Evolutionary conservation across 495 filamentous ascomycete genomes (phyloP), one percentile per base, ranked within the genome.

Genomic region (Tuber melanosporum): DNA sequence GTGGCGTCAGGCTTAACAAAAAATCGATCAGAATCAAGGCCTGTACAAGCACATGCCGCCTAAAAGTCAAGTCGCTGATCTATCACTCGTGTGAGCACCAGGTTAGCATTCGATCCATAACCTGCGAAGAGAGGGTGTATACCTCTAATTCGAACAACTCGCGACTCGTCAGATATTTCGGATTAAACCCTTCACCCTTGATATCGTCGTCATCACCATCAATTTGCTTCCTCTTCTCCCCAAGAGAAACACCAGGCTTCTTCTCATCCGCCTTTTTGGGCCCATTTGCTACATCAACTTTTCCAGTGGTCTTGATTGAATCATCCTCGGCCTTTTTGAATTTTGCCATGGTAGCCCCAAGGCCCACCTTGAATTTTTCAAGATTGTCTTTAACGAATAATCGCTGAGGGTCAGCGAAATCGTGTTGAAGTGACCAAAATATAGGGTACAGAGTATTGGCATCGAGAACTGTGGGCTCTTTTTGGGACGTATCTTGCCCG

Each of bases 131-230:
- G 69, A 71, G 66, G 26, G 39, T 45, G 66, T 44, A 82, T 87
- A 93, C 92, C 88, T 99, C 95, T 70, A 98, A 89, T 78, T 95
- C 93, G 85, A 99, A 99, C 5, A 99, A 87, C 83, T 98, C 96
- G 72, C 92, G 88, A 78, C 93, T 96, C 32, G 95, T 99, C 17
- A 99, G 87, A 84, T 98, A 99, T 82, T 98, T 98, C 14, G 95
- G 94, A 81, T 98, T 98, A 86, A 96, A 97, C 39, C 88, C 91
- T 82, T 90, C 92, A 46, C 91, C 88, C 70, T 93, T 87, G 72
- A 87, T 86, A 46, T 89, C 87, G 66, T 87, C 86, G 73, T 90
- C 88, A 71, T 89, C 88, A 0, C 85, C 86, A 69, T 91, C 88
- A 45, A 88, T 88, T 42, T 90, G 88, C 83, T 95, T 97, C 44